These are phyloP conservation scores for Limonium bicolor DNA, from an alignment of 148 eudicot genomes.

Conservation along the genomic window DNA sequence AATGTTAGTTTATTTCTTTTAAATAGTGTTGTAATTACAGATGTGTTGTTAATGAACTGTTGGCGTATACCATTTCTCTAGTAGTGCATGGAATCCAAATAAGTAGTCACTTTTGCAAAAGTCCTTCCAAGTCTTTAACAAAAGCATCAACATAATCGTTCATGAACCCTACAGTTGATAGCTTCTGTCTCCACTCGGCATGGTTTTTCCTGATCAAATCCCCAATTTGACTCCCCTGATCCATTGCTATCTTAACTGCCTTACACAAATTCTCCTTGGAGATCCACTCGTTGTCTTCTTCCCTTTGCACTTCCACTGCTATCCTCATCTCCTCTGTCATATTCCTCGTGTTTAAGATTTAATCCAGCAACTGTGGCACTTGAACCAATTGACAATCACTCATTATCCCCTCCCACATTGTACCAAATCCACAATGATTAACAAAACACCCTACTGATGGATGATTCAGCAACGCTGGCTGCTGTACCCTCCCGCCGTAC, in stretches of 20 bases:
- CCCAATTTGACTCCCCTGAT: constrained; percentile 15
- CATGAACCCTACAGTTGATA: constrained; percentile 22
- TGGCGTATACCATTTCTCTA: no score
- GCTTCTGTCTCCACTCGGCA: constrained; percentile 28
- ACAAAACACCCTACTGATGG: constrained; percentile 38
- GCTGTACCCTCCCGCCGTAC: constrained; percentile 36
- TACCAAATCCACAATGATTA: constrained; percentile 37
- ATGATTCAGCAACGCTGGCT: constrained; percentile 27
- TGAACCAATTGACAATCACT: constrained; percentile 34
- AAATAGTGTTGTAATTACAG: no score
- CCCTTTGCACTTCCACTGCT: constrained; percentile 34
- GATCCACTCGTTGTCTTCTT: constrained; percentile 21
- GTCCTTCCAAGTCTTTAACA: constrained; percentile 16
- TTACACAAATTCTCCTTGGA: constrained; percentile 20
- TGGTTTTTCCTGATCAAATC: constrained; percentile 18
- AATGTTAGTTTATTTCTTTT: no score
- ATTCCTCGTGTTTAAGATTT: constrained; percentile 24
- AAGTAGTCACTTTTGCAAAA: no score
- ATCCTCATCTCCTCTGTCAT: constrained; percentile 22
- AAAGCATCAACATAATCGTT: constrained; percentile 24
- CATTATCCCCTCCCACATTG: constrained; percentile 34
- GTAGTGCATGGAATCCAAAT: no score
- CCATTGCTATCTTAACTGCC: constrained; percentile 24
- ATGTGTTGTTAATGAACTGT: no score
- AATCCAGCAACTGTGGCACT: constrained; percentile 29